Evolutionary conservation across 352 stramenopile species (phyloP).

Genomic region (Stephanocyclus meneghinianus): DNA sequence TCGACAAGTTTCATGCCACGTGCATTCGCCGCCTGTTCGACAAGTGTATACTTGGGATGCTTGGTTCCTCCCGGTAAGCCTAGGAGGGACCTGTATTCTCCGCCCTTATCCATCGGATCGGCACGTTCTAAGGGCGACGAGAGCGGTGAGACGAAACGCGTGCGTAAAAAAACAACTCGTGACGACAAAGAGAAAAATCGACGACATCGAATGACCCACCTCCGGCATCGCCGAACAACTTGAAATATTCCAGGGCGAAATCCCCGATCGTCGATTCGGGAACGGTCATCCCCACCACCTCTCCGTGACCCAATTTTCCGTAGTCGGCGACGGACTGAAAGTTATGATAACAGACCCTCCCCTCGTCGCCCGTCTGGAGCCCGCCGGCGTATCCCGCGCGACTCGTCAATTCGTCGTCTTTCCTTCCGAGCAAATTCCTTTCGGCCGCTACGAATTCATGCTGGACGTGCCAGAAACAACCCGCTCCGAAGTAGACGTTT

Average conservation of each 20-base stretch:
- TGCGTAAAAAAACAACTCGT: too few relatives aligned
- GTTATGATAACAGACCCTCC: constrained; percentile 82
- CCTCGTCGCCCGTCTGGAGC: constrained; percentile 46
- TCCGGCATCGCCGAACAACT: constrained; percentile 66
- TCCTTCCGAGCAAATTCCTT: constrained; percentile 59
- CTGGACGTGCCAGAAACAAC: constrained; percentile 83
- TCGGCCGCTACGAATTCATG: constrained; percentile 80
- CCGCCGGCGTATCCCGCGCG: constrained; percentile 77
- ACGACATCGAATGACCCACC: neutral
- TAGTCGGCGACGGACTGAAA: constrained; percentile 77
- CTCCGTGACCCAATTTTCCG: constrained; percentile 76
- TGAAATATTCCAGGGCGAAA: constrained; percentile 80
- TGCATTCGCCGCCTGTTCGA: constrained; percentile 54
- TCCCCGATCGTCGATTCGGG: constrained; percentile 56
- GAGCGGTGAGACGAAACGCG: too few relatives aligned
- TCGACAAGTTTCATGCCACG: constrained; percentile 64
- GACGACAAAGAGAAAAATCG: too few relatives aligned
- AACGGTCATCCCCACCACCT: constrained; percentile 78
- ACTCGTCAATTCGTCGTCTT: constrained; percentile 62
- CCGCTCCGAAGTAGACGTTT: constrained; percentile 75
- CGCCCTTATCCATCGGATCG: constrained; percentile 74
- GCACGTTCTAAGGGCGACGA: constrained; percentile 46
- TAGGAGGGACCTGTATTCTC: constrained; percentile 76
- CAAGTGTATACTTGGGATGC: constrained; percentile 55
- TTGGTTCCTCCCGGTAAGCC: constrained; percentile 72